Evolutionary conservation across 2,329 filamentous ascomycete genomes (phyloP), one percentile per base, ranked within the genome.

Genomic region (Corinectria fuckeliana): DNA sequence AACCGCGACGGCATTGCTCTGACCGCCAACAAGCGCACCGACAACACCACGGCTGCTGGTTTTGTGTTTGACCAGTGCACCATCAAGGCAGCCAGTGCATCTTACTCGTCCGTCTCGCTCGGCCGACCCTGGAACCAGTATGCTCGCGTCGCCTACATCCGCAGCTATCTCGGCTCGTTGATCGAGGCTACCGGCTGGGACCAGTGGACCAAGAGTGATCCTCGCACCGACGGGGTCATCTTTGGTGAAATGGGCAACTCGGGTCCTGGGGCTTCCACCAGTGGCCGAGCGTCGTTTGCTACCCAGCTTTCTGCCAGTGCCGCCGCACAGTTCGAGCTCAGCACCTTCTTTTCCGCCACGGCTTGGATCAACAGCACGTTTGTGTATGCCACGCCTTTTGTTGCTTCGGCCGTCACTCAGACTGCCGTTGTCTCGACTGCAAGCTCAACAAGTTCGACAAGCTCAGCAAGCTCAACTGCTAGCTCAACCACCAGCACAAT

Each of bases 21-120:
- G 16, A 74, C 72, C 1, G 72, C 72, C 68, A 69, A 71, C 60
- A 81, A 80, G 69, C 72, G 79, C 8, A 64, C 72, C 0, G 75
- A 72, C 2, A 75, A 72, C 55, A 74, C 74, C 0, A 77, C 77
- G 0, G 63, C 69, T n/a, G 75, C 64, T 6, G 73, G 72, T 1
- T 75, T 75, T 39, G 73, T 74, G 0, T 75, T 75, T 51, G 73
- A 75, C 7, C 69, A 74, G 55, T 75, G 72, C 53, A 70, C 67
- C n/a, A 58, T 74, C 21, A 63, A 65, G 5, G 66, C 73, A 2
- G 69, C 71, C 20, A 68, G 67, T 3, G 69, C 65, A 3, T 64
- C 66, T 0, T 69, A 64, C 45, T 67, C 66, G 1, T 64, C 48
- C 2, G 60, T 69, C 11, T 67, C 64, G 1, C 64, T 69, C 0